Percentiles rank a stretch among this genome's conserved stretches.
Conservation (phyloP, 495 filamentous ascomycete genomes). For the Hypomontagnella submonticulosa region DNA sequence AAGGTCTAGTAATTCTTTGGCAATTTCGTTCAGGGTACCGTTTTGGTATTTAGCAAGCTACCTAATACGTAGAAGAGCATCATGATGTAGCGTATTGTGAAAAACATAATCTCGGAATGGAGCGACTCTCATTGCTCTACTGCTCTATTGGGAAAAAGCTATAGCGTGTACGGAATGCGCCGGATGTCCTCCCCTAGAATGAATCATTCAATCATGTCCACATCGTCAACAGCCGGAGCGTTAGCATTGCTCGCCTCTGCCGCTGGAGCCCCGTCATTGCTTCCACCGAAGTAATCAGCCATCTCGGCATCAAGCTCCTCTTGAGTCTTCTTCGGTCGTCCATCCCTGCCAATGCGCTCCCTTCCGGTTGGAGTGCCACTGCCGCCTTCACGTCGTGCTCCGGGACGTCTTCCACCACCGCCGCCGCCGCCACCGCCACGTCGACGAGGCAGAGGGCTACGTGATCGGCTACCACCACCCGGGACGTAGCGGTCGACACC, state of each 20-base stretch:
- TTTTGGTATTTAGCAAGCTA: background rate
- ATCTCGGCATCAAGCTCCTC: slow-evolving; percentile 95
- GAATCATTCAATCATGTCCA: slow-evolving; percentile 56
- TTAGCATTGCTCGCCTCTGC: slow-evolving; percentile 37
- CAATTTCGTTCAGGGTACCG: too few relatives aligned
- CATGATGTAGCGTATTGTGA: background rate
- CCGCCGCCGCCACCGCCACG: slow-evolving; percentile 52
- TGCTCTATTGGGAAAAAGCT: background rate
- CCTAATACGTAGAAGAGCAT: slow-evolving; percentile 1
- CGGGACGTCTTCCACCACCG: slow-evolving; percentile 58
- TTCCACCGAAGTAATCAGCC: slow-evolving; percentile 84
- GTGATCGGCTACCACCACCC: slow-evolving; percentile 62
- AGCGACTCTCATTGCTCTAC: slow-evolving; percentile 13
- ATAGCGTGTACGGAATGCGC: slow-evolving; percentile 1
- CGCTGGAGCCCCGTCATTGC: slow-evolving; percentile 40
- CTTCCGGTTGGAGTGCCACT: slow-evolving; percentile 52
- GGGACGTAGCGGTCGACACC: slow-evolving; percentile 89
- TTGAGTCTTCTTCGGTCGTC: slow-evolving; percentile 86
- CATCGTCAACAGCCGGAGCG: slow-evolving; percentile 45
- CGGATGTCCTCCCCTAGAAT: background rate
- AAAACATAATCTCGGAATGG: slow-evolving; percentile 3
- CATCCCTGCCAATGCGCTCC: slow-evolving; percentile 54
- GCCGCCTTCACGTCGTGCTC: slow-evolving; percentile 56
- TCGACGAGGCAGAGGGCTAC: slow-evolving; percentile 58
- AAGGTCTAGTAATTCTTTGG: too few relatives aligned